Base-by-base conservation (phyloP, 495 filamentous ascomycete species). In the Polyplosphaeria fusca region DNA sequence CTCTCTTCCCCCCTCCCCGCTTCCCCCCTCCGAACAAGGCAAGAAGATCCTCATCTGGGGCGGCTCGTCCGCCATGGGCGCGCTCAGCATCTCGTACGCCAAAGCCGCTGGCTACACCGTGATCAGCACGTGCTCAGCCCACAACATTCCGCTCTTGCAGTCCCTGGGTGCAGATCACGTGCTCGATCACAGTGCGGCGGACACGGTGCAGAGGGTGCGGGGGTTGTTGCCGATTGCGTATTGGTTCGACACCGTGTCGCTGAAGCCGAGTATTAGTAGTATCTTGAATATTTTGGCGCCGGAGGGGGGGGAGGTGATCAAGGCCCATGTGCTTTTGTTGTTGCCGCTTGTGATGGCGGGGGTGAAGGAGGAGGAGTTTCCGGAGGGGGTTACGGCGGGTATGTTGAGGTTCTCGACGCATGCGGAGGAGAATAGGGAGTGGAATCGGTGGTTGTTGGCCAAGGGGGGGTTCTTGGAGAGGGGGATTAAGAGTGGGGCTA, bases 81-180 rank as follows among this genome's bases (percentile, higher is more conserved):
- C 74, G 13, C 68, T 82, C 28, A 77, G 76, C 2, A 81, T 82
- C 13, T 80, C 82, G 48, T 73, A 77, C 23, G 78, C 80, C 20
- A 76, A 72, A 49, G 52, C 73, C 35, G 73, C 71, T 19, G 76
- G 77, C 3, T 69, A 73, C 24, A 66, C 67, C 1, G 70, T 76
- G 7, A 74, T 85, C 37, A 70, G 74, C 4, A 82, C 80, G 0
- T 83, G 81, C 60, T 83, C 81, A 0, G 73, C 76, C 0, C 66
- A 63, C 7, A 85, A 85, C 65, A 79, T 80, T 49, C 68, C 73
- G 0, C 65, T 84, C 2, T 77, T 79, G 7, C 66, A 70, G 20
- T 61, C 54, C 4, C 73, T 73, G 22, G 82, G 83, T 4, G 81
- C 80, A 0, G 70, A 70, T 23, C 55, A 66, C 11, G 73, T 76